Base-by-base conservation (phyloP, 148 eudicot genomes). In the Gaultheria prostrata region DNA sequence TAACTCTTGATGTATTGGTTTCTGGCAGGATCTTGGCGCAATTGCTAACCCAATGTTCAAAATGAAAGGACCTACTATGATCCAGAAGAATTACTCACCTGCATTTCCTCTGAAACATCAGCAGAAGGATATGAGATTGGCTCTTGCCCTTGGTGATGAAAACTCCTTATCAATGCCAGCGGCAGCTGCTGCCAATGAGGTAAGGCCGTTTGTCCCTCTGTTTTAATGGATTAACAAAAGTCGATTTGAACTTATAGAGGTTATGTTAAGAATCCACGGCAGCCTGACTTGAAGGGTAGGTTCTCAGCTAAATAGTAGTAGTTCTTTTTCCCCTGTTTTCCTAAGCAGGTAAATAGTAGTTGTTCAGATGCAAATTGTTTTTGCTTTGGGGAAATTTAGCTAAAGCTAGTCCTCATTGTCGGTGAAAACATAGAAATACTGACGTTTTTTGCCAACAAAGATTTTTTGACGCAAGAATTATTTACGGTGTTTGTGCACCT, bases 181-280 rank as follows among this genome's bases (percentile, higher is more conserved):
- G 53, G 98, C 99, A 61, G 99, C 99, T 86, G 98, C 96, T 24
- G 92, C 98, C 69, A 97, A 97, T 83, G 99, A 97, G 97, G 99
- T 96, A 83, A 48, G 15, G n/a, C 80, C 14, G 13, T 45, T 78
- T 45, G 20, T 50, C 8, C 33, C 63, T 53, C 70, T 14, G 39
- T 72, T 32, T 17, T 33, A 57, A 21, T 75, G 54, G 50, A 20
- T 21, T 21, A 39, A 43, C 45, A 56, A 39, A 33, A 33, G 26
- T 74, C 13, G 46, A 12, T 43, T 43, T 73, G 49, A 73, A 71
- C 51, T 39, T 32, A 6, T 71, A 21, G 77, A 35, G 50, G 26
- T 35, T 73, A 72, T 33, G 49, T 17, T 39, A 24, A 39, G 49
- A 73, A 73, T 67, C 24, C 28, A 21, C 12, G 6, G 9, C 26